These are phyloP conservation scores for Diutina pseudorugosa DNA, from an alignment of 1,139 yeast species.

Conservation along the genomic window DNA sequence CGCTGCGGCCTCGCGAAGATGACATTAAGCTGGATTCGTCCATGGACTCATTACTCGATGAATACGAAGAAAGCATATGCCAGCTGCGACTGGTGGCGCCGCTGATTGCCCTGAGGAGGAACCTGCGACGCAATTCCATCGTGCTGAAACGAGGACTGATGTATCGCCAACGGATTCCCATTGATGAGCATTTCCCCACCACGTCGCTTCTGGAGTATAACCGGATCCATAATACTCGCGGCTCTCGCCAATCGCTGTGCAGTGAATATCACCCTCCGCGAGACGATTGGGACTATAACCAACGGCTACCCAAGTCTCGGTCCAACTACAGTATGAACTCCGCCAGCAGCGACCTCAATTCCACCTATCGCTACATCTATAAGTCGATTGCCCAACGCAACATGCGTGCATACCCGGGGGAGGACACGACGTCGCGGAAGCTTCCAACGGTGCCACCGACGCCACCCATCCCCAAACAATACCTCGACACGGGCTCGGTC, in stretches of 20 bases:
- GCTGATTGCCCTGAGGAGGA: constrained; percentile 9
- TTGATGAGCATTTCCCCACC: constrained; percentile 18
- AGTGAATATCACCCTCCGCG: constrained; percentile 31
- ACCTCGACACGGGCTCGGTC: background rate
- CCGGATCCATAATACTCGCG: constrained; percentile 13
- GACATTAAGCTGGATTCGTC: constrained; percentile 10
- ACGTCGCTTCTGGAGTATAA: constrained; percentile 28
- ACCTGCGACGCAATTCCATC: background rate
- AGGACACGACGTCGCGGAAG: background rate
- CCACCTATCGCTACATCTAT: constrained; percentile 22
- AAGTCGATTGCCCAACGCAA: constrained; percentile 26
- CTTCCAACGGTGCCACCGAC: background rate
- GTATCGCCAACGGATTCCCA: constrained; percentile 14
- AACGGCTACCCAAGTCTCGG: constrained; percentile 13
- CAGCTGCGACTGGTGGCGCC: constrained; percentile 10
- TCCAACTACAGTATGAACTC: constrained; percentile 18
- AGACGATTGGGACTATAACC: constrained; percentile 30
- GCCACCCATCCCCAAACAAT: background rate
- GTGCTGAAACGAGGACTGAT: background rate
- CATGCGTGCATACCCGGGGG: constrained; percentile 6
- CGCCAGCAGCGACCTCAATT: constrained; percentile 5
- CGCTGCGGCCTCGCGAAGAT: background rate
- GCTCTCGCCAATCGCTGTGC: constrained; percentile 26
- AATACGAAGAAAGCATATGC: constrained; percentile 33
- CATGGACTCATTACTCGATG: constrained; percentile 41